phyloP scores from a whole-genome alignment of 306 rosid species.

The Cucumis sativus region Cucumber_9930_V3 NC_026655.2:14785501-14786000 shows the following conservation, averaged over 20 bases:
- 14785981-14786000: slow-evolving; percentile 97
- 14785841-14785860: neutral
- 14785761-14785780: slow-evolving; percentile 91
- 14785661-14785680: neutral
- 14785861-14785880: neutral
- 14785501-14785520: slow-evolving; percentile 14
- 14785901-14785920: slow-evolving; percentile 61
- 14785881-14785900: slow-evolving; percentile 5
- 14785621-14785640: slow-evolving; percentile 30
- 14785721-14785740: slow-evolving; percentile 83
- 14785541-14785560: slow-evolving; percentile 53
- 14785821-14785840: neutral
- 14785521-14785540: slow-evolving; percentile 18
- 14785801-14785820: neutral
- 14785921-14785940: slow-evolving; percentile 78
- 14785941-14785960: slow-evolving; percentile 91
- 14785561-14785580: slow-evolving; percentile 92
- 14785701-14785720: slow-evolving; percentile 24
- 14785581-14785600: slow-evolving; percentile 95
- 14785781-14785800: neutral
- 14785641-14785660: slow-evolving; percentile 16
- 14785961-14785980: slow-evolving; percentile 75
- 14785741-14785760: slow-evolving; percentile 69
- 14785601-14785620: slow-evolving; percentile 84
- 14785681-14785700: neutral